These are phyloP conservation scores for Plenodomus lindquistii DNA, from an alignment of 2,329 filamentous ascomycete species.

Conservation along the genomic window DNA sequence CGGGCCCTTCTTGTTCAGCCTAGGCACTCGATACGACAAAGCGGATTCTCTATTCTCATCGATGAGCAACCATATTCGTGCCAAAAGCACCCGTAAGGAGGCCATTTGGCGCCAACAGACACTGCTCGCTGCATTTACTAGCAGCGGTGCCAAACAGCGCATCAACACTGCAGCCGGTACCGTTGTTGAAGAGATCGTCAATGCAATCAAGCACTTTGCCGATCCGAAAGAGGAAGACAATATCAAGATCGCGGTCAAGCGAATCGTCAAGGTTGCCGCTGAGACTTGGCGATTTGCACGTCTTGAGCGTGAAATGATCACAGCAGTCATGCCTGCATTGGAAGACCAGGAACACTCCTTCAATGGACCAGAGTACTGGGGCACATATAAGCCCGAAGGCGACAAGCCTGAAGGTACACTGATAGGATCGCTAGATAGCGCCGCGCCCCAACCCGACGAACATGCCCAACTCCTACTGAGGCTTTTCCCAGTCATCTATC, in stretches of 20 bases:
- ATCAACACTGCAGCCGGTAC: conserved; percentile 60
- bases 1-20: conserved; percentile 61
- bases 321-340: conserved; percentile 53
- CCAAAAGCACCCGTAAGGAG: conserved; percentile 60
- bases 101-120: conserved; percentile 63
- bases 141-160: conserved; percentile 59
- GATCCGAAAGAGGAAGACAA: conserved; percentile 55
- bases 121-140: conserved; percentile 60
- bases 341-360: conserved; percentile 40
- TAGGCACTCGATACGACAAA: conserved; percentile 58
- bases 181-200: conserved; percentile 61
- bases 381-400: conserved; percentile 38
- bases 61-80: conserved; percentile 59
- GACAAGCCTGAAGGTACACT: conserved; percentile 36
- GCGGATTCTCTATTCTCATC: conserved; percentile 60
- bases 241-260: conserved; percentile 56
- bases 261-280: conserved; percentile 61
- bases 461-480: conserved; percentile 53
- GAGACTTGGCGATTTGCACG: conserved; percentile 63
- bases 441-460: conserved; percentile 27
- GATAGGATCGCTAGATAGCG: conserved; percentile 33
- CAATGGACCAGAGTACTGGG: conserved; percentile 40
- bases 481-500: conserved; percentile 56
- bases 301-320: conserved; percentile 60
- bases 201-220: conserved; percentile 58